Evolutionary conservation across 176 grass and related monocot genomes (phyloP), one percentile per base, ranked within the genome.

Genomic region (Oryza punctata): DNA sequence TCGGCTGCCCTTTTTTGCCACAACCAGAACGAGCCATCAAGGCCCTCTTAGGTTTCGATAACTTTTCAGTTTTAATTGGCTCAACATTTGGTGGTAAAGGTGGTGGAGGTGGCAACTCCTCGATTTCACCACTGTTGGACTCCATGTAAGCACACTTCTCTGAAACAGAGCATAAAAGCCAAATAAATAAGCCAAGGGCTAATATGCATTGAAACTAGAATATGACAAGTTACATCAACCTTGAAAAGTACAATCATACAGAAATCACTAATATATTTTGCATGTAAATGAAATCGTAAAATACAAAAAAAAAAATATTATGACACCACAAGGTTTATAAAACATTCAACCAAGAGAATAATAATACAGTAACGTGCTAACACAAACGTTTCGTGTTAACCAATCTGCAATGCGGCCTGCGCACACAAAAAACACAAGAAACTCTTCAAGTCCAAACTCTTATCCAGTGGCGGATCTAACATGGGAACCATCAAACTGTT

Each of bases 1-100:
- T 90, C 2, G 1, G 54, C 9, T 94, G 84, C 10, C 94, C 94
- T n/a, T 44, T 86, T 44, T 27, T 88, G 3, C 85, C 94, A 29
- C 82, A 44, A 8, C 89, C 94, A 40, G 90, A 88, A 10, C 94
- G 87, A 8, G 81, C 5, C 5, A 88, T 76, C 33, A 84, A 69
- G 11, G 59, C 29, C 85, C 87, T 89, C 79, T 86, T 91, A 23
- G 82, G 82, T 67, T 93, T 98, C 6, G 35, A 3, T 2, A 30
- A 12, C 21, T 35, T 65, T 24, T 87, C 87, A 32, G 77, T 64
- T 85, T 91, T 87, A n/a, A 79, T 24, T 4, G 90, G 82, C 1
- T 72, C 71, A 2, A 63, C 37, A 57, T 88, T 81, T 15, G 79
- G 46, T n/a, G 69, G 54, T 13, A 73, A 10, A 6, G 80, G 75